These are phyloP conservation scores for Odontarrhena argentea DNA, from an alignment of 345 rosid genomes.

Conservation along the genomic window DNA sequence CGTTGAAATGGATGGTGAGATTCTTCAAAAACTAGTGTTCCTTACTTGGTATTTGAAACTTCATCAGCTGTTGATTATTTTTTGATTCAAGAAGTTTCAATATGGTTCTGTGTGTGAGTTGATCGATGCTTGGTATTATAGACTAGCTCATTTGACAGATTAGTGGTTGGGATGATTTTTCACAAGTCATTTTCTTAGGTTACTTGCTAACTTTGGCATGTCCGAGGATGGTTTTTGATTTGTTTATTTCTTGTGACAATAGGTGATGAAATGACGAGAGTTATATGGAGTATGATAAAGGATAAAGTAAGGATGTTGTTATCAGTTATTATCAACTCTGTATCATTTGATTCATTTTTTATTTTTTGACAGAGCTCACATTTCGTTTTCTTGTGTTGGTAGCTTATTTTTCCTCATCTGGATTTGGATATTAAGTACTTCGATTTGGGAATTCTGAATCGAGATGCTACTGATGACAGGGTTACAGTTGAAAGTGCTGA, in stretches of 20 bases:
- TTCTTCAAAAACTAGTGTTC: slow-evolving; percentile 6
- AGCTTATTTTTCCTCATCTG: slow-evolving; percentile 83
- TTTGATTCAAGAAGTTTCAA: background rate
- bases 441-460: slow-evolving; percentile 87
- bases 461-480: slow-evolving; percentile 84
- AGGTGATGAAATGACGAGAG: slow-evolving; percentile 98
- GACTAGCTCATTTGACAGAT: slow-evolving; percentile 1
- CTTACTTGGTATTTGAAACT: background rate
- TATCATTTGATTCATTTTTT: background rate
- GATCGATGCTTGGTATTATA: slow-evolving; percentile 9
- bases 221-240: slow-evolving; percentile 7
- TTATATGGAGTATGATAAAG: slow-evolving; percentile 86
- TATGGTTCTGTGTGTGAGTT: background rate
- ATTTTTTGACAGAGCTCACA: slow-evolving; percentile 18
- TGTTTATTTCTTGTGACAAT: background rate
- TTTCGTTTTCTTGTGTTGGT: slow-evolving; percentile 40
- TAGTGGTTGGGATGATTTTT: background rate
- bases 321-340: background rate
- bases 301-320: slow-evolving; percentile 59
- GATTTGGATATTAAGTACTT: slow-evolving; percentile 89
- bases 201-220: background rate
- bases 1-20: slow-evolving; percentile 72
- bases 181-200: background rate
- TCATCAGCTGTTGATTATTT: background rate
- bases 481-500: slow-evolving; percentile 86